A percentile compares a stretch with the other conserved stretches of the same genome.
phyloP scores from a whole-genome alignment of 306 rosid species.

The Ormosia semicastrata region DNA sequence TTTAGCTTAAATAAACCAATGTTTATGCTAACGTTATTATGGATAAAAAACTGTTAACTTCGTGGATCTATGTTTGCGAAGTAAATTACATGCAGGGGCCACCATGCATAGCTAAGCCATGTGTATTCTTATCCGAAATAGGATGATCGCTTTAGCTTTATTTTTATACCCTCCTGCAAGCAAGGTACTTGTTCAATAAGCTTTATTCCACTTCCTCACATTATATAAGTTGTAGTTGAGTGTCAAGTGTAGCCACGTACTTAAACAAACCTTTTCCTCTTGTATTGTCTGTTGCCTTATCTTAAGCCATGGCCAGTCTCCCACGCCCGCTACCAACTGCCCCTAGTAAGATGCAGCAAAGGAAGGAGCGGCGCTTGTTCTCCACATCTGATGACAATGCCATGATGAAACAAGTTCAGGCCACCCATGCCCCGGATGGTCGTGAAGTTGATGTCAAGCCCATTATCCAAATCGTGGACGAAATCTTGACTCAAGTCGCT shows the following conservation, averaged over 20 bases:
- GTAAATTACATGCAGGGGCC: slow-evolving; percentile 13
- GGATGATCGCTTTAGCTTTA: slow-evolving; percentile 55
- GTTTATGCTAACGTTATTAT: not conserved
- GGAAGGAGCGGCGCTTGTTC: slow-evolving; percentile 50
- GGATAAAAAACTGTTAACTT: not conserved
- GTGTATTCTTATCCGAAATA: slow-evolving; percentile 22
- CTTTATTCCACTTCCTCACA: slow-evolving; percentile 57
- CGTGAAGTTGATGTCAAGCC: slow-evolving; percentile 66
- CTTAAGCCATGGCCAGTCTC: slow-evolving; percentile 34
- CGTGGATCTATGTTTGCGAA: not conserved
- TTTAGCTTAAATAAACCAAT: not conserved
- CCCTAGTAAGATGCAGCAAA: slow-evolving; percentile 27
- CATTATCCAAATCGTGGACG: slow-evolving; percentile 51
- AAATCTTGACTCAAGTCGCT: slow-evolving; percentile 50
- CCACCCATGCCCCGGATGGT: slow-evolving; percentile 68
- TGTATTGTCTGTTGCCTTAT: not conserved
- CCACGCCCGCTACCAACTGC: not conserved
- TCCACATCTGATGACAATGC: slow-evolving; percentile 64
- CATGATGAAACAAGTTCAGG: slow-evolving; percentile 66
- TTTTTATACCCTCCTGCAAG: slow-evolving; percentile 55
- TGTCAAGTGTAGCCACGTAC: slow-evolving; percentile 23
- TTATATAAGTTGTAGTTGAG: slow-evolving; percentile 41
- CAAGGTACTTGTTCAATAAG: slow-evolving; percentile 70
- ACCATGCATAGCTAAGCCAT: not conserved
- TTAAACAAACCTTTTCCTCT: not conserved